These are phyloP conservation scores for Zangia roseola DNA, from an alignment of 768 basidiomycete genomes.

Conservation along the genomic window DNA sequence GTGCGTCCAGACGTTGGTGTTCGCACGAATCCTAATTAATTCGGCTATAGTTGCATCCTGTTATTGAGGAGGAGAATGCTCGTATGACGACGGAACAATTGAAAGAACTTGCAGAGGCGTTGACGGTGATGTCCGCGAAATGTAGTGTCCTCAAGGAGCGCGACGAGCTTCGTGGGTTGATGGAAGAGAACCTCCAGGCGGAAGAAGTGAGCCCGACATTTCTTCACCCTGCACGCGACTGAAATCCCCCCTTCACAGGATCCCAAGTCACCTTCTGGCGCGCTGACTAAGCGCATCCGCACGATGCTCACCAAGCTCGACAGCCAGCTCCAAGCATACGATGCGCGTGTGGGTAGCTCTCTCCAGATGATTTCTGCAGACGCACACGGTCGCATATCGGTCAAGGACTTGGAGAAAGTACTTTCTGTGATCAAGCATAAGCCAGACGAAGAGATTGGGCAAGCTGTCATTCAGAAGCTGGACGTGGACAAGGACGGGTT, in stretches of 20 bases:
- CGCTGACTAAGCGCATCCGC: constrained; percentile 94
- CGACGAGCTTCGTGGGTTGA: constrained; percentile 83
- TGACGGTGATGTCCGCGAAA: constrained; percentile 88
- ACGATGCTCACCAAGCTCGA: constrained; percentile 96
- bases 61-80: constrained; percentile 65
- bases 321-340: constrained; percentile 87
- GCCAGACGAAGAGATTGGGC: constrained; percentile 86
- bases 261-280: constrained; percentile 76
- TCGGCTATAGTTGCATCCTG: constrained; percentile 55
- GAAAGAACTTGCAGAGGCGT: constrained; percentile 88
- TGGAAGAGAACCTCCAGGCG: constrained; percentile 89
- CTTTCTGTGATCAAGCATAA: constrained; percentile 91
- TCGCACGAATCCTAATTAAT: background rate
- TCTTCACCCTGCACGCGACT: background rate
- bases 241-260: constrained; percentile 41
- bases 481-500: constrained; percentile 96
- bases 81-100: constrained; percentile 97
- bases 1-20: constrained; percentile 36
- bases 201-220: constrained; percentile 60
- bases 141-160: constrained; percentile 96
- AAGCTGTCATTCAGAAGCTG: constrained; percentile 85
- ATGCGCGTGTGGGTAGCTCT: constrained; percentile 79
- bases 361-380: constrained; percentile 85
- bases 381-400: constrained; percentile 84
- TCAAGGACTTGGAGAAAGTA: constrained; percentile 87